These are phyloP conservation scores for Thymus mandschuricus DNA, from an alignment of 257 asterid species.

Conservation along the genomic window DNA sequence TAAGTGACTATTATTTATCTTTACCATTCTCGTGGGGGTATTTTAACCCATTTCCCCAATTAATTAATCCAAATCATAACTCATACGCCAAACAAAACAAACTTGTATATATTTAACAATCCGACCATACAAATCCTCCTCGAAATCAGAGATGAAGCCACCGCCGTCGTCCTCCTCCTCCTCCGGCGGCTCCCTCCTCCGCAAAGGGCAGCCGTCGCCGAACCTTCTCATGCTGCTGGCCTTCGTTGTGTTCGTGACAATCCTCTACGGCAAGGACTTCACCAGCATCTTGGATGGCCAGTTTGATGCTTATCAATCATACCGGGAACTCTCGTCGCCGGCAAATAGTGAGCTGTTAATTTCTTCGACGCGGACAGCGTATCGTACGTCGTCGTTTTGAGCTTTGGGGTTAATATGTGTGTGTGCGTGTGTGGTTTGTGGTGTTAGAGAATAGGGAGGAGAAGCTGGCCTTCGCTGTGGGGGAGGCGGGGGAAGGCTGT, in stretches of 20 bases:
- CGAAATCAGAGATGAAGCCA: slow-evolving; percentile 37
- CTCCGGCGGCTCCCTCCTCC: no score
- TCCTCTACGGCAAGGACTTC: slow-evolving; percentile 48
- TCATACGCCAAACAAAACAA: slow-evolving; percentile 2
- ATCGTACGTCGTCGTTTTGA: not conserved
- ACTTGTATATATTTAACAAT: slow-evolving; percentile 38
- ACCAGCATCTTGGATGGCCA: slow-evolving; percentile 44
- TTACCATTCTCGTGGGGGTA: no score
- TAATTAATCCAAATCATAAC: not conserved
- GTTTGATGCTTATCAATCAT: slow-evolving; percentile 29
- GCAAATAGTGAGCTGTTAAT: slow-evolving; percentile 24
- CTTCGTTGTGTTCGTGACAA: no score
- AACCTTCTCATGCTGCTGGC: no score
- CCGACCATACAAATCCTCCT: slow-evolving; percentile 21
- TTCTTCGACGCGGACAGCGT: no score
- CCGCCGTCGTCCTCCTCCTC: slow-evolving; percentile 19
- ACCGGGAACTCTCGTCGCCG: not conserved
- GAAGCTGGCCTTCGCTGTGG: slow-evolving; percentile 66
- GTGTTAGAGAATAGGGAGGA: slow-evolving; percentile 73
- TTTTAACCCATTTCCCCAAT: no score
- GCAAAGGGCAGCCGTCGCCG: no score
- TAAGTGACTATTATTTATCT: no score
- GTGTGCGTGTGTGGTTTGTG: not conserved
- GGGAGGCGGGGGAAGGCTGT: slow-evolving; percentile 45
- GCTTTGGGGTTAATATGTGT: not conserved